Conservation (phyloP, 371 early-diverging fungal genomes). For the Rhizomucor miehei region DNA sequence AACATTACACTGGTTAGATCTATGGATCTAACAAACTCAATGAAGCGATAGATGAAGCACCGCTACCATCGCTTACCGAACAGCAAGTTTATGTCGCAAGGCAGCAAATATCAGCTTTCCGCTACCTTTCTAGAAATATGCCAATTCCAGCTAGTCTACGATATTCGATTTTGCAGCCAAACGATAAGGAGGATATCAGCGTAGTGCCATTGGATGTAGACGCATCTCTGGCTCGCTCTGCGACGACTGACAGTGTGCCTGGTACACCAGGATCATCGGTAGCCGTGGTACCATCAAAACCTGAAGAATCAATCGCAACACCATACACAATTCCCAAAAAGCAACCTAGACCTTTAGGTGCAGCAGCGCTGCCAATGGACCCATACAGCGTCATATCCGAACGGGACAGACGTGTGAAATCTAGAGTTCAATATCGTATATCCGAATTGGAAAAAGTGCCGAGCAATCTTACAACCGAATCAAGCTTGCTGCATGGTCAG, state of each 20-base stretch:
- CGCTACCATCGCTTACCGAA: constrained; percentile 45
- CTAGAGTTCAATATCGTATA: constrained; percentile 73
- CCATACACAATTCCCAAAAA: constrained; percentile 69
- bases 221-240: too few species aligned
- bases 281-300: not conserved
- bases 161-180: constrained; percentile 45
- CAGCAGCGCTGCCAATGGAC: constrained; percentile 44
- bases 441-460: constrained; percentile 64
- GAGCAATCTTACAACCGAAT: constrained; percentile 19
- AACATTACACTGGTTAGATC: not conserved
- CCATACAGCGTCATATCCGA: constrained; percentile 68
- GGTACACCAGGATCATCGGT: not conserved
- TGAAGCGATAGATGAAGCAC: not conserved
- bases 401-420: constrained; percentile 67
- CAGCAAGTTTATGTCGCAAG: constrained; percentile 70
- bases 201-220: not conserved
- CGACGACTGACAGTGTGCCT: not conserved
- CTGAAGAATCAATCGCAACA: constrained; percentile 62
- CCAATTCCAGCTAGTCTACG: constrained; percentile 73
- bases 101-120: constrained; percentile 80
- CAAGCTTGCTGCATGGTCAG: constrained; percentile 13
- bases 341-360: constrained; percentile 66
- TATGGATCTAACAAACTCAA: not conserved
- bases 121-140: constrained; percentile 76
- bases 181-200: constrained; percentile 24